phyloP scores from a whole-genome alignment of 2,329 filamentous ascomycete genomes.

The Scedosporium apiospermum region DNA sequence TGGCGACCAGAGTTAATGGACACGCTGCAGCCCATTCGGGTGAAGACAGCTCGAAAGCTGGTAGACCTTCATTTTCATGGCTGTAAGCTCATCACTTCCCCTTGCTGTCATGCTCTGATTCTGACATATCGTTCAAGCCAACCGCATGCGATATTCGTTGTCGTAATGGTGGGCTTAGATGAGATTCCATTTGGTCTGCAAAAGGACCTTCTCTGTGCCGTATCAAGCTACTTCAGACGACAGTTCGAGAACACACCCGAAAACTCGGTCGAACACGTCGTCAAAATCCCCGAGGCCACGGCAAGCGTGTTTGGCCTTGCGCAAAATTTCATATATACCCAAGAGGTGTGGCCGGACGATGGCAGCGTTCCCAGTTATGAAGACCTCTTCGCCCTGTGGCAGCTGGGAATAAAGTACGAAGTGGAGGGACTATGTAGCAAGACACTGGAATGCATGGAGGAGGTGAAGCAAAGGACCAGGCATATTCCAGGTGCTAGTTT shows the following conservation, averaged over 20 bases:
- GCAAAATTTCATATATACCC: conserved; percentile 46
- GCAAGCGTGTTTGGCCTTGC: conserved; percentile 43
- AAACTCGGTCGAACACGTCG: conserved; percentile 37
- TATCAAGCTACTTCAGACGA: conserved; percentile 37
- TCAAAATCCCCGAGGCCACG: conserved; percentile 37
- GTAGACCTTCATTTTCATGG: conserved; percentile 10
- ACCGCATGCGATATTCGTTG: conserved; percentile 46
- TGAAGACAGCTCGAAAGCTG: not conserved
- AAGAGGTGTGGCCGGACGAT: conserved; percentile 31
- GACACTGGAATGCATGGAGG: conserved; percentile 47
- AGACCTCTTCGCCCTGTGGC: conserved; percentile 45
- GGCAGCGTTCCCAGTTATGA: conserved; percentile 41
- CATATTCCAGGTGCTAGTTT: conserved; percentile 49
- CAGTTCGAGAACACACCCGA: conserved; percentile 29
- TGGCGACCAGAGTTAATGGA: conserved; percentile 19
- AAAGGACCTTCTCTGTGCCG: conserved; percentile 46
- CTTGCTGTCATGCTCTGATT: not conserved
- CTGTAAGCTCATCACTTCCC: conserved; percentile 9
- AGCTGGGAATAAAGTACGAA: conserved; percentile 40
- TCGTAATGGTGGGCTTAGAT: conserved; percentile 42
- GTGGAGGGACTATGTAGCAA: conserved; percentile 47
- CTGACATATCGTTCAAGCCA: conserved; percentile 26
- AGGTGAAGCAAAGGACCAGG: conserved; percentile 41
- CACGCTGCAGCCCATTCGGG: not conserved
- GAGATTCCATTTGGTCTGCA: conserved; percentile 48